Base-by-base conservation (phyloP, 2,329 filamentous ascomycete species). In the Paracorniculantispora psalliotae region DNA sequence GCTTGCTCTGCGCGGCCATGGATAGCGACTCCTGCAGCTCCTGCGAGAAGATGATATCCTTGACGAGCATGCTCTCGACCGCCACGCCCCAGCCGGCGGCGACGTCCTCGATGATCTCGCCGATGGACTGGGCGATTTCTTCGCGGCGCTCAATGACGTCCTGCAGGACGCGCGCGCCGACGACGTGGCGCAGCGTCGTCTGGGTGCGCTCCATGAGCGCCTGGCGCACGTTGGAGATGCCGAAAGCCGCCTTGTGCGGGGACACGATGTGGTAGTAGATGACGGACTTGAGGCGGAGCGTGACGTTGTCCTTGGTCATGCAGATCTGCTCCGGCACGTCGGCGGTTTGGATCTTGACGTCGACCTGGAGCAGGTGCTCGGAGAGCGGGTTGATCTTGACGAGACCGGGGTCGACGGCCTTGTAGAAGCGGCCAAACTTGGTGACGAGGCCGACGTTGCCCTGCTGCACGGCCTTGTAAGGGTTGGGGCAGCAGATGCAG, bases 251-350 rank as follows among this genome's bases (percentile, higher is more conserved):
- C 78, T 96, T 97, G 83, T 97, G 93, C 1, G 94, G 94, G 28
- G 90, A 89, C 58, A 88, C 90, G 70, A 99, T 93, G 81, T 96
- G 92, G 80, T 99, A 99, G 83, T 99, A 99, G 77, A 99, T 97
- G 72, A 99, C 94, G 6, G 91, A 96, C 50, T 92, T 97, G 66
- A 99, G 82, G 68, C 92, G 88, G 44, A 99, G 82, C 48, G 90
- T 96, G 63, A 97, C 94, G 69, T 99, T 99, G 81, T 99, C 94
- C 79, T 97, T 97, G 73, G 94, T 99, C 92, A 99, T 99, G 81
- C 94, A 97, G 63, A 93, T 86, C 77, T 99, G 94, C 76, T 92
- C 87, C 19, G 93, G 93, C 25, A 99, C 94, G 80, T 99, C 89
- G 73, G 96, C 91, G 65, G 96, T 97, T 78, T 99, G 94, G 67